Percentiles rank a stretch among this genome's conserved stretches.
phyloP scores from a whole-genome alignment of 2,329 filamentous ascomycete genomes.

The Magnaporthiopsis incrustans region DNA sequence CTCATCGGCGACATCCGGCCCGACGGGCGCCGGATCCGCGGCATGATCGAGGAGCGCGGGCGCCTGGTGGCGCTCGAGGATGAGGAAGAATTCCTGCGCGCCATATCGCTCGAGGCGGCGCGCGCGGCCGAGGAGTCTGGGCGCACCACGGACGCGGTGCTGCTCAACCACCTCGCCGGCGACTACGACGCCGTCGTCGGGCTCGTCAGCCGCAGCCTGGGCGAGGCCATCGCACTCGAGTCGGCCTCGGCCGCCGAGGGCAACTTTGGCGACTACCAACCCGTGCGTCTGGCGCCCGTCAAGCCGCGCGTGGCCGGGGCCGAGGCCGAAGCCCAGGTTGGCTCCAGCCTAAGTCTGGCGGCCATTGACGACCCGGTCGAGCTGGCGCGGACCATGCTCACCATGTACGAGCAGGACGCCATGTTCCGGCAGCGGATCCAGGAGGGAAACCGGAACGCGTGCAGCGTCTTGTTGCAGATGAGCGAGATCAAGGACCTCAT shows the following conservation, averaged over 20 bases:
- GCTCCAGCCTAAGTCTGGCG: constrained; percentile 53
- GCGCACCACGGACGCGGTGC: constrained; percentile 83
- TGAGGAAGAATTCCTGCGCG: constrained; percentile 77
- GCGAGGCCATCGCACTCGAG: constrained; percentile 80
- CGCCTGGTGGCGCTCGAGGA: constrained; percentile 71
- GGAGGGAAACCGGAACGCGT: constrained; percentile 48
- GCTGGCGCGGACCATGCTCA: constrained; percentile 53
- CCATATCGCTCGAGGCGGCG: constrained; percentile 89
- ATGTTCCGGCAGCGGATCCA: constrained; percentile 53
- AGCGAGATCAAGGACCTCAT: constrained; percentile 52
- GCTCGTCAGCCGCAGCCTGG: constrained; percentile 83
- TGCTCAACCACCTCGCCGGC: constrained; percentile 88
- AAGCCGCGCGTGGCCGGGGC: constrained; percentile 54
- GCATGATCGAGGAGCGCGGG: constrained; percentile 80
- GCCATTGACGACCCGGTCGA: constrained; percentile 53
- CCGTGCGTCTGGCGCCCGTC: constrained; percentile 69
- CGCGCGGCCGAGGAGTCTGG: constrained; percentile 91
- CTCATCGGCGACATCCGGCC: constrained; percentile 84
- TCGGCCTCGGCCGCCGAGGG: constrained; percentile 42
- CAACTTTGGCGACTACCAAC: constrained; percentile 44
- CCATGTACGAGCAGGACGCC: constrained; percentile 52
- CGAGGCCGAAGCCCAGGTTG: constrained; percentile 24
- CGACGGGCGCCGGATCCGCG: constrained; percentile 77
- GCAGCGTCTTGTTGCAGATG: constrained; percentile 50
- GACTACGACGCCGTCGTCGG: constrained; percentile 92